phyloP scores from a whole-genome alignment of 257 asterid genomes.

The Striga asiatica region DNA sequence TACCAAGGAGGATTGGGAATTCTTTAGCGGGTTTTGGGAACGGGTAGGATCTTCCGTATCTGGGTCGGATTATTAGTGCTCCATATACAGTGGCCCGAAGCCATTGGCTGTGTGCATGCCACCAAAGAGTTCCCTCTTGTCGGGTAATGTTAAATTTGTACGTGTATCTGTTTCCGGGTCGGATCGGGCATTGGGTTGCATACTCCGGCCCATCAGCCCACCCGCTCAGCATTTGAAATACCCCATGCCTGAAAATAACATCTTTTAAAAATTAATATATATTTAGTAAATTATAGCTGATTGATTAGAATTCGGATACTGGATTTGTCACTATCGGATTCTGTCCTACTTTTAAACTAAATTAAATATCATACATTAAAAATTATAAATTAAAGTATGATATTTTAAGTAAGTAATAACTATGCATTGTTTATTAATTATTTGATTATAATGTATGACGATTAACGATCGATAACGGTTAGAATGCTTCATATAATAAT shows the following conservation, averaged over 20 bases:
- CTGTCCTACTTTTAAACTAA: too few species aligned
- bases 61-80: constrained; percentile 55
- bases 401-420: too few species aligned
- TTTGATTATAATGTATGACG: too few species aligned
- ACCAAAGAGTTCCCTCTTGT: constrained; percentile 84
- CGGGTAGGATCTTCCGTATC: constrained; percentile 41
- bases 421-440: too few species aligned
- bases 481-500: too few species aligned
- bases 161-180: constrained; percentile 47
- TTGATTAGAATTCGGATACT: too few species aligned
- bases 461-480: too few species aligned
- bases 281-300: too few species aligned
- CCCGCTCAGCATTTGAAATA: constrained; percentile 46
- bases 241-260: constrained; percentile 65
- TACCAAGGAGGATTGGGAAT: constrained; percentile 55
- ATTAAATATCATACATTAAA: not conserved
- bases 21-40: constrained; percentile 54
- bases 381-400: too few species aligned
- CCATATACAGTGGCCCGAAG: constrained; percentile 68
- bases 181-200: constrained; percentile 59
- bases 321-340: too few species aligned
- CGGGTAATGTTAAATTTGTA: constrained; percentile 40
- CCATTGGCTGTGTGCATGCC: constrained; percentile 63
- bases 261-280: too few species aligned
- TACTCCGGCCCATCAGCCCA: constrained; percentile 79